phyloP scores from a whole-genome alignment of 2,329 filamentous ascomycete genomes.

The Fusarium sp. region DNA sequence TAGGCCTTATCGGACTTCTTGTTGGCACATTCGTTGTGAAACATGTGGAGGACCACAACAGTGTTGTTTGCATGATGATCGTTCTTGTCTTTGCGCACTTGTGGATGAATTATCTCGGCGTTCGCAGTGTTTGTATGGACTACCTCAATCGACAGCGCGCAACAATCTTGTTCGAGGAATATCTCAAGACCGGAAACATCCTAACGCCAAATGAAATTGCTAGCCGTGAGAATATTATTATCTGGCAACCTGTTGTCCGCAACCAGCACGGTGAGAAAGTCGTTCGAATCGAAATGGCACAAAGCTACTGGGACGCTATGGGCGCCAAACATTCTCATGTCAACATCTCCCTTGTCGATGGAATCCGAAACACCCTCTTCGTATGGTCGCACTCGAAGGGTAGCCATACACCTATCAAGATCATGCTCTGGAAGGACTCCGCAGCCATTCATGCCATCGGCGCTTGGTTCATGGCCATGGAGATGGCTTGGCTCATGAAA shows the following conservation, averaged over 20 bases:
- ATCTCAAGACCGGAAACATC: conserved; percentile 63
- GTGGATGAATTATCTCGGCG: conserved; percentile 86
- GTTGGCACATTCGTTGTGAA: conserved; percentile 86
- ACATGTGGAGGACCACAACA: conserved; percentile 74
- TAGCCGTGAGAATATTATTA: conserved; percentile 72
- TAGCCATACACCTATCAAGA: conserved; percentile 49
- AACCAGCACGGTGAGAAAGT: conserved; percentile 48
- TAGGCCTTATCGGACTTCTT: conserved; percentile 89
- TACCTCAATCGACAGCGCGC: conserved; percentile 89
- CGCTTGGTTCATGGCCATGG: conserved; percentile 57
- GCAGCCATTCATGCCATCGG: conserved; percentile 50
- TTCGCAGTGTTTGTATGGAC: conserved; percentile 84
- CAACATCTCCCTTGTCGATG: conserved; percentile 49
- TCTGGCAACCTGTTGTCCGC: conserved; percentile 53
- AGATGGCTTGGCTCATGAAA: conserved; percentile 53
- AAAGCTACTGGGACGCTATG: conserved; percentile 58
- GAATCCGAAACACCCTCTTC: conserved; percentile 49
- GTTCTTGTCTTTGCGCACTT: conserved; percentile 82
- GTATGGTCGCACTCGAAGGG: conserved; percentile 45
- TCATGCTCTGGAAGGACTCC: conserved; percentile 53
- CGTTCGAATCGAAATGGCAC: conserved; percentile 58
- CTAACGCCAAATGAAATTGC: conserved; percentile 77
- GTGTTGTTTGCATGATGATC: conserved; percentile 81
- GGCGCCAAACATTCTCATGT: conserved; percentile 29
- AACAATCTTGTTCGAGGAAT: conserved; percentile 77